Evolutionary conservation across 805 yeast species (phyloP), one percentile per base, ranked within the genome.

Genomic region (Spathaspora girioi): DNA sequence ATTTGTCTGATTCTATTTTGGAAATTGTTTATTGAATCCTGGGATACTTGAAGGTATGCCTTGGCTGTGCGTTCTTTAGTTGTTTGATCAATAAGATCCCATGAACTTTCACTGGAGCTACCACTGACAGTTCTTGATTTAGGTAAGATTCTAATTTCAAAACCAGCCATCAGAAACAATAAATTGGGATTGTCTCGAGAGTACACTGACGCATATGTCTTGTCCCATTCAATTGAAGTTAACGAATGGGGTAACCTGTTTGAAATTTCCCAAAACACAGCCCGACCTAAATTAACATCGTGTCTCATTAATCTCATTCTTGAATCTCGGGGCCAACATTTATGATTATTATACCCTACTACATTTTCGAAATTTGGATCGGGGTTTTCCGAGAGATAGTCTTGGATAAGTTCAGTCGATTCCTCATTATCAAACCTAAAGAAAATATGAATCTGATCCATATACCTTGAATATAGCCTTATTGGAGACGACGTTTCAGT

Each of bases 281-380:
- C 97, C 51, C 94, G 75, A 1, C 98, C 99, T 5, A 94, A 74
- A 57, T 90, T 88, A 4, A 93, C 97, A 69, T 94, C 99, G 52
- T 84, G 86, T 43, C 97, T 77, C 83, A 92, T 84, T 47, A 94
- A 69, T 57, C 90, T 81, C 98, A 94, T 94, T 53, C 97, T 80
- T 18, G 85, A 74, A 64, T 94, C 98, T 44, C 88, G 73, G 2
- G 99, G 97, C 99, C 99, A 94, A 63, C 97, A 91, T 47, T 84
- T 83, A 58, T 87, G 87, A 58, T 90, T 93, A 61, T 87, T 88
- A 66, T 91, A 93, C 0, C 96, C 96, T 35, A 87, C 82, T 6
- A 86, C 84, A 58, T 86, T 87, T 60, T 88, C 96, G 66, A 88
- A 89, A 62, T 92, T 89, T 0, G 97, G 97, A 70, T 92, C 97